phyloP scores from a whole-genome alignment of 2,329 filamentous ascomycete species.

The Trichoderma lentiforme region DNA sequence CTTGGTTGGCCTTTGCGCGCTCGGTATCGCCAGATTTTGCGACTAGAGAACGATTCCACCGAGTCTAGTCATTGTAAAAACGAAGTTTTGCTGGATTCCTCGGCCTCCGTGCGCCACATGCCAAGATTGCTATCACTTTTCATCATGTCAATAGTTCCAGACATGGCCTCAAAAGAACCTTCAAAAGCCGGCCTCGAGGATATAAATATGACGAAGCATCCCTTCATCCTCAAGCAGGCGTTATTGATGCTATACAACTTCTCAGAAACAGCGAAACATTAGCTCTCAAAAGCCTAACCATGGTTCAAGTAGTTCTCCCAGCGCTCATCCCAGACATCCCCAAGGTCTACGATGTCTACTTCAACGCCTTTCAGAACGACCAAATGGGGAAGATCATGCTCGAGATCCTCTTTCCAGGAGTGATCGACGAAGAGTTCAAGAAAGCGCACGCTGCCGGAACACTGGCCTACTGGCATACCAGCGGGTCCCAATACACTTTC shows the following conservation, averaged over 20 bases:
- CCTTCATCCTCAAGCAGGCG: not conserved
- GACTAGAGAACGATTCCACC: not conserved
- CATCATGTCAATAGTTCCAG: not conserved
- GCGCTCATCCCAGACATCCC: slow-evolving; percentile 46
- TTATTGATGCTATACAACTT: not conserved
- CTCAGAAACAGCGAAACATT: not conserved
- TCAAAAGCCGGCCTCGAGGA: not conserved
- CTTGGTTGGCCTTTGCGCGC: not conserved
- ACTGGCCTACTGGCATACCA: slow-evolving; percentile 38
- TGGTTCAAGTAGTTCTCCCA: slow-evolving; percentile 42
- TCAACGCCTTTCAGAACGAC: slow-evolving; percentile 41
- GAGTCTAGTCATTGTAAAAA: not conserved
- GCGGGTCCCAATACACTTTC: slow-evolving; percentile 42
- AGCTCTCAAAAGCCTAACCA: slow-evolving; percentile 21
- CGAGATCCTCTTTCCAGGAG: slow-evolving; percentile 40
- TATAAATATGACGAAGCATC: not conserved
- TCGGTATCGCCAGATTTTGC: not conserved
- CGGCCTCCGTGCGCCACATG: not conserved
- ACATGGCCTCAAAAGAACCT: not conserved
- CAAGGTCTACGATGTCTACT: slow-evolving; percentile 46
- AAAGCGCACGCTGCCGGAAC: slow-evolving; percentile 42
- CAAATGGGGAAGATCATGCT: slow-evolving; percentile 39
- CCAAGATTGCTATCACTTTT: not conserved
- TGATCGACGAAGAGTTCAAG: slow-evolving; percentile 38
- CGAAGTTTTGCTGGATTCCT: not conserved